These are phyloP conservation scores for Malus hybrid DNA, from an alignment of 331 rosid genomes.

Conservation along the genomic window DNA sequence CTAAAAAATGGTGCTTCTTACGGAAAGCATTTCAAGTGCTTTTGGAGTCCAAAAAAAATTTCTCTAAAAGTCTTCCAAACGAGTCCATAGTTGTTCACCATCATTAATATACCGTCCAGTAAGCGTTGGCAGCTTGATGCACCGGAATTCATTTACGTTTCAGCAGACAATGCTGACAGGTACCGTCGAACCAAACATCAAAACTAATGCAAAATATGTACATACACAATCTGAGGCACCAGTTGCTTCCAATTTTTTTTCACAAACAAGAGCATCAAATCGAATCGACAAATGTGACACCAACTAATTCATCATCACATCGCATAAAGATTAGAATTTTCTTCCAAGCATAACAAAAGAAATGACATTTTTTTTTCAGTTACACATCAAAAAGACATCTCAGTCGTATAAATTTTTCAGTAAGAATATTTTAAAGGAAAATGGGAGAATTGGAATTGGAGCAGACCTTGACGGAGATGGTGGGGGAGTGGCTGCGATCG, in stretches of 20 bases:
- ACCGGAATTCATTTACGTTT: background rate
- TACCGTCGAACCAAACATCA: background rate
- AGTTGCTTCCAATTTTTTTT: background rate
- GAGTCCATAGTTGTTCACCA: background rate
- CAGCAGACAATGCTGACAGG: background rate
- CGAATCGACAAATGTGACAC: background rate
- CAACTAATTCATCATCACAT: background rate
- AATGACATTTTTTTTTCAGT: background rate
- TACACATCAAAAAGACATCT: background rate
- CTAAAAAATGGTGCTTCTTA: background rate
- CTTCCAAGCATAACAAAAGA: too few relatives aligned
- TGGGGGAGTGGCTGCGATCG: slow-evolving; percentile 28
- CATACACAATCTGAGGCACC: background rate
- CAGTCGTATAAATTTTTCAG: background rate
- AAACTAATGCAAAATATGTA: background rate
- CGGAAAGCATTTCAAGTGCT: too few relatives aligned
- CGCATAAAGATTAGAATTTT: background rate
- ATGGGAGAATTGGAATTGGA: background rate
- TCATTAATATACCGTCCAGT: background rate
- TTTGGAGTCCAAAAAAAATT: too few relatives aligned
- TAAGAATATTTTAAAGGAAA: background rate
- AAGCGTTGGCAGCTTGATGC: background rate
- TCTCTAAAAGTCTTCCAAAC: too few relatives aligned
- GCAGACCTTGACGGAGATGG: slow-evolving; percentile 61
- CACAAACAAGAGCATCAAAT: background rate